These are phyloP conservation scores for Neocatenulostroma microsporum DNA, from an alignment of 2,329 filamentous ascomycete genomes.

Conservation along the genomic window DNA sequence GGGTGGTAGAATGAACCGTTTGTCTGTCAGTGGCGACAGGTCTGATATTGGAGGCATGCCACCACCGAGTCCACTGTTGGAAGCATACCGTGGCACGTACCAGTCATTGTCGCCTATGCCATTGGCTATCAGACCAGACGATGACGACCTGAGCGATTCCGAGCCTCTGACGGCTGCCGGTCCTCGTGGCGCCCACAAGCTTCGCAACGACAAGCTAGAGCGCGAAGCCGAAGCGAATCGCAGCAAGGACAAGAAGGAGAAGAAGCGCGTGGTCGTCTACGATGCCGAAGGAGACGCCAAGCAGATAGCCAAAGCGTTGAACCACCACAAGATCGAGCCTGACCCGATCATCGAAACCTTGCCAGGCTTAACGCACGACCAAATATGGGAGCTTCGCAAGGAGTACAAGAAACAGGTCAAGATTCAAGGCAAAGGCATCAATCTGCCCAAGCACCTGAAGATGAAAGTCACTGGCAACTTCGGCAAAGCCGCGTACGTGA, in stretches of 20 bases:
- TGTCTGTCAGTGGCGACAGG: constrained; percentile 41
- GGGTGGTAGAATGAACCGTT: constrained; percentile 36
- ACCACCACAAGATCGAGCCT: constrained; percentile 55
- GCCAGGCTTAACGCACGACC: constrained; percentile 74
- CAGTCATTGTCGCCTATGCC: constrained; percentile 94
- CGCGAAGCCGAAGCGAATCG: background rate
- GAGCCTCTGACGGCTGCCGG: constrained; percentile 27
- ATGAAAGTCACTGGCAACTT: constrained; percentile 69
- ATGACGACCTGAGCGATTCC: constrained; percentile 46
- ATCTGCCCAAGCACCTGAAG: constrained; percentile 79
- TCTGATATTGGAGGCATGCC: constrained; percentile 43
- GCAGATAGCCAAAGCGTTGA: constrained; percentile 67
- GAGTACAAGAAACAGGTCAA: constrained; percentile 91
- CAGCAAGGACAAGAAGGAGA: constrained; percentile 30
- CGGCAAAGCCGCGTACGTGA: constrained; percentile 86
- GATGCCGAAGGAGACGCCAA: constrained; percentile 73
- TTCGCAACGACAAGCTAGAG: constrained; percentile 11
- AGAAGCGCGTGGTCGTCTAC: constrained; percentile 66
- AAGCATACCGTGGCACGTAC: constrained; percentile 89
- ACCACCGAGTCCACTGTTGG: constrained; percentile 75
- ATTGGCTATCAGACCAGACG: constrained; percentile 60
- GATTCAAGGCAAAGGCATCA: constrained; percentile 70
- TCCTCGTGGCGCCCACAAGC: constrained; percentile 9
- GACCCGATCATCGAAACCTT: constrained; percentile 73
- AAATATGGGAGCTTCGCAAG: constrained; percentile 74